A percentile compares a stretch with the other conserved stretches of the same genome.
Evolutionary conservation across 768 basidiomycete species (phyloP).

Genomic region (Suillus decipiens): DNA sequence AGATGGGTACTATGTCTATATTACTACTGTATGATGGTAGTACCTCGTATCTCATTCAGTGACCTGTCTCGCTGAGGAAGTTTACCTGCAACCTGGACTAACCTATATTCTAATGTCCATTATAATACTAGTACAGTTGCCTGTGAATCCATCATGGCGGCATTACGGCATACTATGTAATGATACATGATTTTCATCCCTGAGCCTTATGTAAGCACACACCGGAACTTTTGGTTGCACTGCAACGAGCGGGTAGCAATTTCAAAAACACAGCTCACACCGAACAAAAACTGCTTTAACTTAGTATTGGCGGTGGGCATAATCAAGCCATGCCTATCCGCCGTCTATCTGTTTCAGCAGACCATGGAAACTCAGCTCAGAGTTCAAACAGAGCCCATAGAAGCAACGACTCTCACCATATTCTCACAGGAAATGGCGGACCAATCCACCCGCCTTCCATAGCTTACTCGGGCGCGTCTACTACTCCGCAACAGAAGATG

Average conservation of each 20-base stretch:
- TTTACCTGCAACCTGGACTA: neutral
- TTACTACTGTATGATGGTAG: neutral
- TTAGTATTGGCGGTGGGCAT: conserved; percentile 27
- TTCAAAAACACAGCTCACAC: conserved; percentile 6
- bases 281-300: conserved; percentile 7
- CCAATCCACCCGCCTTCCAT: conserved; percentile 34
- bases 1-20: neutral
- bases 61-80: neutral
- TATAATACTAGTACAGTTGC: neutral
- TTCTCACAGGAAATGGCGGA: conserved; percentile 30
- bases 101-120: neutral
- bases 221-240: conserved; percentile 7
- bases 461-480: conserved; percentile 38
- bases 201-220: neutral
- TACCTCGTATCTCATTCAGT: neutral
- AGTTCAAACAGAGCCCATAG: conserved; percentile 53
- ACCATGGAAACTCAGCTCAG: conserved; percentile 35
- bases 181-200: conserved; percentile 1
- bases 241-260: conserved; percentile 2
- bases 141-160: neutral
- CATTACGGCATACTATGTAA: neutral
- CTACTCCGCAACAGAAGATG: conserved; percentile 72
- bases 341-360: conserved; percentile 61
- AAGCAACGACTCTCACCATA: conserved; percentile 64
- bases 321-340: conserved; percentile 48